Base-by-base conservation (phyloP, 225 moss, liverwort and hornwort species). In the Straminergon stramineum region DNA sequence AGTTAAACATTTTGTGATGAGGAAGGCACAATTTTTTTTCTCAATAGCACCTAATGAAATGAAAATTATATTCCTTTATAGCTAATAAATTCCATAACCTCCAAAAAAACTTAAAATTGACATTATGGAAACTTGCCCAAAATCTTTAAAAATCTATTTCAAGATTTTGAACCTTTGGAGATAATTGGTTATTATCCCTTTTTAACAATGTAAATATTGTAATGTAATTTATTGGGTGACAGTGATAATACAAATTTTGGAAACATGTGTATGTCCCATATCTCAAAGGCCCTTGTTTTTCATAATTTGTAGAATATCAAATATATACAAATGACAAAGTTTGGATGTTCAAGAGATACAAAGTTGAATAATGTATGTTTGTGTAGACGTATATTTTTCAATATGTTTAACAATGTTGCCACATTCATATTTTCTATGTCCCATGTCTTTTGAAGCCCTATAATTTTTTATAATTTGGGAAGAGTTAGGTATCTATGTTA, bases 91-190 rank as follows among this genome's bases (percentile, higher is more conserved):
- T 26, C 26, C 8, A 41, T 15, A 0, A 41, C 14, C 5, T 71
- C 15, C 2, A 23, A 69, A 22, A 69, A 22, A 12, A 22, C 0
- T 37, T 7, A 41, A 71, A 71, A 4, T 15, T 12, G 14, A 37
- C 5, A 71, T 26, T 2, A 1, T 39, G 4, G 7, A 3, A 39
- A 39, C 4, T 5, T 7, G 1, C 2, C 4, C 4, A 4, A n/a
- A 23, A 69, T 39, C 19, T 2, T 39, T 13, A 41, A 41, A 15
- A 71, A 7, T 3, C 0, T 5, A 41, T 71, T 71, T 3, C 5
- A 15, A 0, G 5, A 27, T 3, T 15, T 71, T 41, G 26, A 70
- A 14, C 41, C 70, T 39, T 39, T 1, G 2, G 5, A 0, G 14
- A 26, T 39, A 24, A 70, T 73, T 70, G 14, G 7, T 41, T 41